Conservation (phyloP, 2,329 filamentous ascomycete genomes). For the Verticillium zaregamsianum region DNA sequence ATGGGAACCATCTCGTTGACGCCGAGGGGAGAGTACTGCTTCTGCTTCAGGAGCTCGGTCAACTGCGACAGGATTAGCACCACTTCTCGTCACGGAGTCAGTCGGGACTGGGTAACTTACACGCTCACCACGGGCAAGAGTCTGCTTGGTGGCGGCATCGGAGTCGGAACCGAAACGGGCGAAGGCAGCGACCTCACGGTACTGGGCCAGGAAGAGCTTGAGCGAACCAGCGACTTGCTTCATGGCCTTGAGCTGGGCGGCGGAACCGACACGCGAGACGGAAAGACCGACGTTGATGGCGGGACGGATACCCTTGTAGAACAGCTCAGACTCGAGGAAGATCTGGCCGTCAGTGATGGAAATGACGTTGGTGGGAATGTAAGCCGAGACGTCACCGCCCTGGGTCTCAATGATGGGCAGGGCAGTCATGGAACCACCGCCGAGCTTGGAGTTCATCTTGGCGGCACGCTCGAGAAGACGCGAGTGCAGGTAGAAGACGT, state of each 20-base stretch:
- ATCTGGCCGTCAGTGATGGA: slow-evolving; percentile 99
- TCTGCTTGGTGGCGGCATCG: slow-evolving; percentile 98
- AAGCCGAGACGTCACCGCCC: slow-evolving; percentile 99
- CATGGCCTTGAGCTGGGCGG: slow-evolving; percentile 99
- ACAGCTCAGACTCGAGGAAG: slow-evolving; percentile 98
- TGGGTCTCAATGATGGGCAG: slow-evolving; percentile 98
- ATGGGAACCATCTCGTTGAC: slow-evolving; percentile 99
- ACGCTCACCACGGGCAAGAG: slow-evolving; percentile 95
- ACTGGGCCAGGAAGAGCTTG: slow-evolving; percentile 99
- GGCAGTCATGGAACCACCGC: slow-evolving; percentile 94
- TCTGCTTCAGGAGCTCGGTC: slow-evolving; percentile 99
- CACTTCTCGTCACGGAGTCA: not conserved
- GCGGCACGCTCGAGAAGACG: slow-evolving; percentile 98
- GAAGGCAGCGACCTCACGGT: slow-evolving; percentile 99
- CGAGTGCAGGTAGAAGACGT: slow-evolving; percentile 99
- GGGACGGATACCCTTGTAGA: slow-evolving; percentile 99
- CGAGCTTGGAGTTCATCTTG: slow-evolving; percentile 89
- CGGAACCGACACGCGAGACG: slow-evolving; percentile 98
- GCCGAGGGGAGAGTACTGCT: slow-evolving; percentile 98
- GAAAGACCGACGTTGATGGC: slow-evolving; percentile 99
- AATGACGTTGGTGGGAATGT: slow-evolving; percentile 99
- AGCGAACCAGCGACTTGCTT: slow-evolving; percentile 99
- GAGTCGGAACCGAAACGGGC: slow-evolving; percentile 99
- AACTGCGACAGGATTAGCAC: slow-evolving; percentile 40
- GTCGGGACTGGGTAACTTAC: slow-evolving; percentile 46